Evolutionary conservation across 352 stramenopile genomes (phyloP), one percentile per base, ranked within the genome.

Genomic region (Globisporangium yorkense): DNA sequence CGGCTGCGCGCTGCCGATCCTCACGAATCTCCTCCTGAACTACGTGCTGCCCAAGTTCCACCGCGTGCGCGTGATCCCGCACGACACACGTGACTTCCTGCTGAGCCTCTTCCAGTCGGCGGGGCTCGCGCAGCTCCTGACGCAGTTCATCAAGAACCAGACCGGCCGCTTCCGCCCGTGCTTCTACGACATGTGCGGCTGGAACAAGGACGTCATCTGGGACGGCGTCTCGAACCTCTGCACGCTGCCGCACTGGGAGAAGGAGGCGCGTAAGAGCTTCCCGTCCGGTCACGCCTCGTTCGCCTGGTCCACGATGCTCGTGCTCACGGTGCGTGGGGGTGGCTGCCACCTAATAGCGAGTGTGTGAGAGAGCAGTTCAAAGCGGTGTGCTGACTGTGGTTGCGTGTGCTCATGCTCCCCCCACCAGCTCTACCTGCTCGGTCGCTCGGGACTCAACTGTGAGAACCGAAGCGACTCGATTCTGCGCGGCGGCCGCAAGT

Each of bases 161-260:
- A 71, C 77, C 0, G 82, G 80, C 1, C 75, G 82, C 27, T 89
- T 92, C 53, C 77, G 82, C 13, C 82, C 82, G 37, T 81, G 74
- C 59, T 92, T 89, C 61, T 87, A 86, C 61, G 72, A 84, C 51
- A 88, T 90, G 75, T 90, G 82, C 51, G 71, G 72, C 41, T 92
- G 82, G 82, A 64, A 89, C 51, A 77, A 71, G 51, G 60, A 72
- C 51, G 61, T 83, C 20, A 65, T 87, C 21, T 92, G 82, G 82
- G 80, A 92, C 61, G 80, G 82, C 53, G 58, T 71, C 35, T 71
- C 63, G 10, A 80, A 92, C 57, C 51, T 90, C 45, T 92, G 82
- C 66, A 73, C 67, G 24, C 51, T 74, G 46, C 16, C 29, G 1
- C 65, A 67, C 27, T 68, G 71, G 6, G 82, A 92, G 56, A 72